Conservation (phyloP, 148 eudicot genomes). For the Diospyros lotus region DNA sequence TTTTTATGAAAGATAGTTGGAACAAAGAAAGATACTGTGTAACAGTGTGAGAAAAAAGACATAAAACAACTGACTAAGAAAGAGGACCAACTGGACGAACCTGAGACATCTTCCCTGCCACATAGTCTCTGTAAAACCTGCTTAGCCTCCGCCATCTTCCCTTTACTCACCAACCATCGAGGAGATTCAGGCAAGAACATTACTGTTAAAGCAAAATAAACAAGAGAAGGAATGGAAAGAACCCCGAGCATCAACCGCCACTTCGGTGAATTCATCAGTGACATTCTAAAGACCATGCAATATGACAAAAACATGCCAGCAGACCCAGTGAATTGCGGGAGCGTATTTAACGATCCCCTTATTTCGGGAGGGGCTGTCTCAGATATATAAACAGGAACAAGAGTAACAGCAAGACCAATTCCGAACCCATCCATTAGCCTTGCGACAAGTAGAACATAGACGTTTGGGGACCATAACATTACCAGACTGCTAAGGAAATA, state of each 20-base stretch:
- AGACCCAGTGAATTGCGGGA: slow-evolving; percentile 21
- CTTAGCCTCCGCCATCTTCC: slow-evolving; percentile 22
- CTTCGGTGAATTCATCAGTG: slow-evolving; percentile 15
- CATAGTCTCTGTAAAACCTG: slow-evolving; percentile 18
- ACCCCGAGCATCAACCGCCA: slow-evolving; percentile 25
- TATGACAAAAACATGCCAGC: slow-evolving; percentile 23
- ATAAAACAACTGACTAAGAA: too few relatives aligned
- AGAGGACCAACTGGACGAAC: neutral
- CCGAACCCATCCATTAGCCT: slow-evolving; percentile 23
- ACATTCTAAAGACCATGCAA: slow-evolving; percentile 24
- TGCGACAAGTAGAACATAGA: slow-evolving; percentile 16
- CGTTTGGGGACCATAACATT: slow-evolving; percentile 23
- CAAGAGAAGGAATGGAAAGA: slow-evolving; percentile 17
- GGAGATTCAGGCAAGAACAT: slow-evolving; percentile 20
- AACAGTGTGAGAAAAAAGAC: too few relatives aligned
- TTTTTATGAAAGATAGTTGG: too few relatives aligned
- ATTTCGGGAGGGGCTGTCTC: slow-evolving; percentile 23
- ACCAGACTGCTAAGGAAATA: slow-evolving; percentile 21
- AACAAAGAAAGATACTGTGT: too few relatives aligned
- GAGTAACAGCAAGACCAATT: slow-evolving; percentile 21
- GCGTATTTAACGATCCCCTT: slow-evolving; percentile 19
- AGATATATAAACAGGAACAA: slow-evolving; percentile 21
- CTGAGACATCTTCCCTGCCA: slow-evolving; percentile 22
- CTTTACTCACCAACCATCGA: slow-evolving; percentile 24
- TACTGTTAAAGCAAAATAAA: slow-evolving; percentile 11